Percentiles rank a stretch among this genome's conserved stretches.
Evolutionary conservation across 176 grass and related monocot genomes (phyloP).

Genomic region (Pontederia paniculata): DNA sequence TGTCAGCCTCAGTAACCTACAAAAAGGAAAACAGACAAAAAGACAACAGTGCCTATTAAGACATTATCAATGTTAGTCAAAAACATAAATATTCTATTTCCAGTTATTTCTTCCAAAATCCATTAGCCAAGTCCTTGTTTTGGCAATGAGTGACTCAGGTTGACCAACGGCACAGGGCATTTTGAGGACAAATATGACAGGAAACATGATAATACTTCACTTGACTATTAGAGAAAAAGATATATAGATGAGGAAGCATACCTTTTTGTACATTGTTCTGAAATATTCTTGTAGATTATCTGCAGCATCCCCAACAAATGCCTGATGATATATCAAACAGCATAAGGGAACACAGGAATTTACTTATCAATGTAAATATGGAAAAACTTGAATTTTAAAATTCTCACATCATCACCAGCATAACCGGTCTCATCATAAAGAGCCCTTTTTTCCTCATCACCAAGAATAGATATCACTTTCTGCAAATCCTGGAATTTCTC

Average conservation of each 20-base stretch:
- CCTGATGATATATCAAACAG: conserved; percentile 26
- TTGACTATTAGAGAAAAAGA: background rate
- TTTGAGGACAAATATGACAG: background rate
- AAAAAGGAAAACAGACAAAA: background rate
- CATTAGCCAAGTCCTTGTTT: too few species aligned
- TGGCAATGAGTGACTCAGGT: too few species aligned
- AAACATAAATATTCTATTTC: too few species aligned
- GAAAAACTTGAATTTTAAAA: conserved; percentile 2
- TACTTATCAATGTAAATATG: conserved; percentile 6
- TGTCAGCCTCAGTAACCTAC: conserved; percentile 83
- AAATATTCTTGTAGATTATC: conserved; percentile 82
- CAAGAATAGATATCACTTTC: conserved; percentile 96
- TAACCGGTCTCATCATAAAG: conserved; percentile 83
- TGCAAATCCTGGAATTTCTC: conserved; percentile 90
- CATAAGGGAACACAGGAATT: background rate
- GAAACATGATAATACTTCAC: background rate
- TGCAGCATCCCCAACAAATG: conserved; percentile 56
- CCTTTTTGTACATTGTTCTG: conserved; percentile 66
- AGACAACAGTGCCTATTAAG: too few species aligned
- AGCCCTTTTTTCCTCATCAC: conserved; percentile 74
- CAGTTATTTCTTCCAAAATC: too few species aligned
- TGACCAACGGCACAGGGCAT: too few species aligned
- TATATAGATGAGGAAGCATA: conserved; percentile 17
- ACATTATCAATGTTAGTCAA: too few species aligned
- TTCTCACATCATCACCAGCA: conserved; percentile 76